Evolutionary conservation across 139 green algal species (phyloP).

Genomic region (Chlamydomonas sp.): DNA sequence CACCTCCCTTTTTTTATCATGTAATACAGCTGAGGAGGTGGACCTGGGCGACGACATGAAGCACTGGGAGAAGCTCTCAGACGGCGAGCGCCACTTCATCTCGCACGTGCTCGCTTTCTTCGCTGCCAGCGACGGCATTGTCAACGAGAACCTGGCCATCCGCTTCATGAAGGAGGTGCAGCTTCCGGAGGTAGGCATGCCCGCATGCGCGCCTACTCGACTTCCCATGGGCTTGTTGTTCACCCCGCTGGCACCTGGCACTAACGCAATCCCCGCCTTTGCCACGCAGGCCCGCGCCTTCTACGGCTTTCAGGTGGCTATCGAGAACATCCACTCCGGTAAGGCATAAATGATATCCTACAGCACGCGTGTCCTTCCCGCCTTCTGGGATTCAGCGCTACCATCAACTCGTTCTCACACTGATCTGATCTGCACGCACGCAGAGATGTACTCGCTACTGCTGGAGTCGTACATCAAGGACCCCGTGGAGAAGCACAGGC

Average conservation of each 20-base stretch:
- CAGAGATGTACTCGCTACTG: constrained; percentile 98
- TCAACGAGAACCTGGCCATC: constrained; percentile 95
- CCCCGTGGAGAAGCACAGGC: constrained; percentile 56
- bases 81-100: constrained; percentile 95
- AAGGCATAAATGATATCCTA: neutral
- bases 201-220: neutral
- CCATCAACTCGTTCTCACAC: neutral
- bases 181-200: constrained; percentile 78
- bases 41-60: constrained; percentile 92
- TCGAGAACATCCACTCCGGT: constrained; percentile 97
- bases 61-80: constrained; percentile 93
- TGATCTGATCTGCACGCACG: constrained; percentile 39
- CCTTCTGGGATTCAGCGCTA: neutral
- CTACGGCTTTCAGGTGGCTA: constrained; percentile 94
- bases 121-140: constrained; percentile 96
- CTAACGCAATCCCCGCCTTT: constrained; percentile 88
- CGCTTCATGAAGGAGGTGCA: constrained; percentile 93
- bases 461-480: constrained; percentile 98
- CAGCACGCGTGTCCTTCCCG: too few relatives aligned
- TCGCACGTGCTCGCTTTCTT: constrained; percentile 98
- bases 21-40: constrained; percentile 63
- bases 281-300: constrained; percentile 29
- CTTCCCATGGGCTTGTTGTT: constrained; percentile 67
- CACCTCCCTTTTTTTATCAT: neutral
- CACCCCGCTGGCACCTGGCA: constrained; percentile 98